These are phyloP conservation scores for Ottelia alismoides DNA, from an alignment of 106 monocot genomes.

Conservation along the genomic window DNA sequence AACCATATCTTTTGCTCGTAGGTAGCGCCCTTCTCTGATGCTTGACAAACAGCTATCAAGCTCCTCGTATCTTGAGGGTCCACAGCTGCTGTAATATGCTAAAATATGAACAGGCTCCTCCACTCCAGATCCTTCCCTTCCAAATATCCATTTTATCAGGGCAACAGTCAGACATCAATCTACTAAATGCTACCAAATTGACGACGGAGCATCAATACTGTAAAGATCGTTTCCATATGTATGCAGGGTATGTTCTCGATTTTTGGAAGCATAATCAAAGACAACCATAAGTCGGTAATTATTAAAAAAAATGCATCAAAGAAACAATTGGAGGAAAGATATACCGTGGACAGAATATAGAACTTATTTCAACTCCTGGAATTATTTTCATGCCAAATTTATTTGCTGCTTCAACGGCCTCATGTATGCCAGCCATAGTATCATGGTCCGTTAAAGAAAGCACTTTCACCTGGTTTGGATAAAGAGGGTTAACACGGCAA, in stretches of 20 bases:
- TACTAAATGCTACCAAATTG: too few relatives aligned
- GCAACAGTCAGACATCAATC: too few relatives aligned
- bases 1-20: constrained; percentile 77
- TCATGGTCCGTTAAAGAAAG: constrained; percentile 96
- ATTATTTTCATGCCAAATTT: constrained; percentile 80
- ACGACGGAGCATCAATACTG: too few relatives aligned
- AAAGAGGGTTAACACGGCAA: too few relatives aligned
- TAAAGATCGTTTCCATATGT: too few relatives aligned
- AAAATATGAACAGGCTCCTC: constrained; percentile 81
- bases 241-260: too few relatives aligned
- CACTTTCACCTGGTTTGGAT: constrained; percentile 79
- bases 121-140: constrained; percentile 30
- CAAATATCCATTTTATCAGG: too few relatives aligned
- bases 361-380: constrained; percentile 93
- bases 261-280: too few relatives aligned
- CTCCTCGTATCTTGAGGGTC: constrained; percentile 55
- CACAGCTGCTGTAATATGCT: constrained; percentile 78
- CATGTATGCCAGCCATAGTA: constrained; percentile 74
- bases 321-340: too few relatives aligned
- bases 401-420: constrained; percentile 46
- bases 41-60: constrained; percentile 37
- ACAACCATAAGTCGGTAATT: too few relatives aligned
- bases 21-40: constrained; percentile 79
- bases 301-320: too few relatives aligned
- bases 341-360: constrained; percentile 55